Conservation (phyloP, 2,329 filamentous ascomycete species). For the Fusarium sulawesiense region DNA sequence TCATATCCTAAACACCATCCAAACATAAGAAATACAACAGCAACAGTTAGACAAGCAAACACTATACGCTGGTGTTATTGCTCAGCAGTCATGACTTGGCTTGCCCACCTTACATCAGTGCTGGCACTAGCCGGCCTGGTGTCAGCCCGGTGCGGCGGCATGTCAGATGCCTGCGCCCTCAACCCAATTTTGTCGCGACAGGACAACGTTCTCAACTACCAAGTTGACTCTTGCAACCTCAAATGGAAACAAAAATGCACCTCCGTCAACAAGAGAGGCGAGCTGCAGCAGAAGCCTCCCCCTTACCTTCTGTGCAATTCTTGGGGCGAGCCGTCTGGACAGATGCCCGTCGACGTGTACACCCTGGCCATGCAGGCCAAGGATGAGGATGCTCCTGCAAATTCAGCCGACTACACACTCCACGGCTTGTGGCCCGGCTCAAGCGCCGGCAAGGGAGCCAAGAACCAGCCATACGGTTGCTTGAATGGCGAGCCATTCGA, state of each 20-base stretch:
- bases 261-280: not conserved
- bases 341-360: not conserved
- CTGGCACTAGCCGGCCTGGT: not conserved
- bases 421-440: conserved; percentile 6
- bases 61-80: not conserved
- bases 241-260: not conserved
- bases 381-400: rapidly evolving
- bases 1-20: not conserved
- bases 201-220: not conserved
- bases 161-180: conserved; percentile 4
- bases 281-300: not conserved
- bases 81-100: conserved; percentile 1
- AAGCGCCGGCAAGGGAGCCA: not conserved
- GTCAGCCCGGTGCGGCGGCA: not conserved
- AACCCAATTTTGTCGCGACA: not conserved
- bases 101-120: not conserved
- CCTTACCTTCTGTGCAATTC: not conserved
- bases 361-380: not conserved
- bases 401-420: not conserved
- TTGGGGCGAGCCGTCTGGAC: not conserved
- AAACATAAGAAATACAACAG: not conserved
- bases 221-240: not conserved
- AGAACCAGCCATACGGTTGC: conserved; percentile 1
- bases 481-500: not conserved
- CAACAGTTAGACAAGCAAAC: not conserved